Base-by-base conservation (phyloP, 805 yeast species). In the Teunomyces kruisii region DNA sequence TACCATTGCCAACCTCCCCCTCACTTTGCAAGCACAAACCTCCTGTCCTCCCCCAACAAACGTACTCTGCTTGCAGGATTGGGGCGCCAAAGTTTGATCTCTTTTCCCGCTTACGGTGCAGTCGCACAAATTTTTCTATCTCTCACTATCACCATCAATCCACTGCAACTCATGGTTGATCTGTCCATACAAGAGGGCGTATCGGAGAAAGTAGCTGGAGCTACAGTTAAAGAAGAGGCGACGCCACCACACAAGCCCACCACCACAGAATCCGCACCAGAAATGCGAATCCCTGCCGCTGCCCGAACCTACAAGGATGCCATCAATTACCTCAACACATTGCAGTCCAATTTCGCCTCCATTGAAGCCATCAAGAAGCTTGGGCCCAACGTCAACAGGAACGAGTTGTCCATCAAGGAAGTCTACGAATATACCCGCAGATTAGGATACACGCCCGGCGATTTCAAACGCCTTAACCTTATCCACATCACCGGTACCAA, bases 401-500 rank as follows among this genome's bases (percentile, higher is more conserved):
- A 80, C 56, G 80, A 83, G 35, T 74, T 80, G 61, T 80, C 91
- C 24, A 80, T 92, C 39, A 85, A 86, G 16, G 97, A 94, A 62
- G 94, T 94, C 86, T 61, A 58, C 43, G 75, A 70, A 51, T 71
- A 61, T 47, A 65, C 64, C 22, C 51, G 72, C 26, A 51, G 76
- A 49, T 54, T 71, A 52, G 76, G 76, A 0, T 72, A 72, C 56
- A 47, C 53, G 27, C 81, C 87, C 1, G 54, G 68, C 3, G 96
- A 87, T 50, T 81, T 88, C 59, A 80, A 91, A 66, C 75, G 66
- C 48, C 64, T 94, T 55, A 91, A 91, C 55, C 76, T 90, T 2
- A 77, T 94, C 33, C 99, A 94, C 59, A 85, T 95, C 30, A 91
- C 99, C 0, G 99, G 99, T 15, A 94, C 99, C 1, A 94, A 94